Evolutionary conservation across 306 rosid genomes (phyloP), one percentile per base, ranked within the genome.

Genomic region (Dicorynia guianensis): DNA sequence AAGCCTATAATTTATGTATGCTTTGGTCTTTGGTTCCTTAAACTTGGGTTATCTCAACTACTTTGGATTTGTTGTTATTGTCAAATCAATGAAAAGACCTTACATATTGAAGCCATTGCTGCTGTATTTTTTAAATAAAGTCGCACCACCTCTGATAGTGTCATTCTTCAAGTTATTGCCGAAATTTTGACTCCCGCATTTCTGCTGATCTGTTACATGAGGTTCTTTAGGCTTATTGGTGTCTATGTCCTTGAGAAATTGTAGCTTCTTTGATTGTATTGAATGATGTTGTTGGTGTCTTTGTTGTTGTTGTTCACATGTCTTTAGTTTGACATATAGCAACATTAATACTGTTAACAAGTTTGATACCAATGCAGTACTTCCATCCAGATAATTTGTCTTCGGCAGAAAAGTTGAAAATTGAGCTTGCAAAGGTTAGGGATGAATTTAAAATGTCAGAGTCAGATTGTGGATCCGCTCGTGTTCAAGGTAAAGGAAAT

Each of bases 301-400:
- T 14, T 34, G 30, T 61, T 48, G 30, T 34, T 40, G 40, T 35
- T 30, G 56, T 74, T 42, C 46, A 17, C 4, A 47, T 20, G 53
- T 50, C 46, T 1, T 20, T 38, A 5, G 44, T 53, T 15, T 20
- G 39, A 17, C 35, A 63, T 59, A 36, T 69, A 46, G 15, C 55
- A 13, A 18, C 62, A 47, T 77, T 58, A 62, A n/a, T 19, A 18
- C 63, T 58, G 33, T 20, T 47, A 47, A 36, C 50, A 61, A 61
- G 56, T 60, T 65, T 25, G 50, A 42, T 67, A 76, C 56, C 18
- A 39, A 72, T 81, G 83, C 95, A 94, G 98, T 88, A 87, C 80
- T 88, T 90, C 79, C 96, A 92, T 87, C 93, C 91, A 6, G 98
- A 92, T 83, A 92, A 94, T 80, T 87, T 92, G 97, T 94, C 97